Base-by-base conservation (phyloP, 495 filamentous ascomycete species). In the Hypoxylon subgilvum region DNA sequence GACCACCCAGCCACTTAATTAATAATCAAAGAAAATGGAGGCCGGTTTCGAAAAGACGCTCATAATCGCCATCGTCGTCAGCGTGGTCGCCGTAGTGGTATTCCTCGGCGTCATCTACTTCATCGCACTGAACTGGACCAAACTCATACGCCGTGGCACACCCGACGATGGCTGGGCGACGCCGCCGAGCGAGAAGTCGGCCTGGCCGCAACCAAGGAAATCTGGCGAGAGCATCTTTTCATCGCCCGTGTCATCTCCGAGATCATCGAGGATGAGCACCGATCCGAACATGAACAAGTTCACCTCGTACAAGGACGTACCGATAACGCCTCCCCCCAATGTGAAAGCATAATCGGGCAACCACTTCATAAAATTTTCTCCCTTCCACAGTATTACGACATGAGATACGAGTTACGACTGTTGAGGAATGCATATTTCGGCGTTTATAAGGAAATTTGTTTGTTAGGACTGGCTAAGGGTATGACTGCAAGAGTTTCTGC, bases 91-190 rank as follows among this genome's bases (percentile, higher is more conserved):
- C 12, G 57, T 66, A 17, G 19, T 63, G 2, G 38, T 22, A 8
- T 39, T 63, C 38, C 10, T 50, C 6, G 53, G 38, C 3, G 10
- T 70, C 2, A 42, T 59, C 16, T 58, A 63, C n/a, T 58, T 48
- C 17, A 16, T 68, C 39, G 67, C 67, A 17, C 47, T 63, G 0
- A 63, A 68, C 67, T 70, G 67, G 67, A n/a, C 67, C 10, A 63
- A 23, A 32, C 17, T 68, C n/a, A 17, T 58, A 9, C 67, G 58
- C 7, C 57, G 57, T 14, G 43, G 30, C 30, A 46, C 51, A 1
- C 67, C 57, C 27, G 42, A 68, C 40, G 53, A 68, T 35, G 53
- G 58, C 19, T 65, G 49, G 46, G 28, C 27, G 3, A 28, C 50
- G 14, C 40, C 50, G 6, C 51, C 57, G 16, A 46, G 45, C 34